Conservation (phyloP, 352 stramenopile genomes). For the Phytopythium oedochilum region DNA sequence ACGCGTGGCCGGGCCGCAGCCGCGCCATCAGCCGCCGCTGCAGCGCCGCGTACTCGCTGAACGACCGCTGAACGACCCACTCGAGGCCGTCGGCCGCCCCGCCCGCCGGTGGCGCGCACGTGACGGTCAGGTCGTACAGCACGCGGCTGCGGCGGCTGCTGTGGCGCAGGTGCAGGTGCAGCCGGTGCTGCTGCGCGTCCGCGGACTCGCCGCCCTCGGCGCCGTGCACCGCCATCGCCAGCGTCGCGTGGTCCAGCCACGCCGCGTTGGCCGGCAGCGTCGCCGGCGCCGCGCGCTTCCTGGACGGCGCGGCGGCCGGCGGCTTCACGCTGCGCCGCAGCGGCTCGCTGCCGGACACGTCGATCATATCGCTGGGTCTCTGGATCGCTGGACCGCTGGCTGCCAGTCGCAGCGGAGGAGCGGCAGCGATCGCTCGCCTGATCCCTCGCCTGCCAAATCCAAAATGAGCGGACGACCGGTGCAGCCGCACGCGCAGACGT, state of each 20-base stretch:
- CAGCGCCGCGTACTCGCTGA: conserved; percentile 39
- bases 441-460: not conserved
- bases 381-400: too few relatives aligned
- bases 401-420: too few relatives aligned
- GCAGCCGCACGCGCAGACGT: not conserved
- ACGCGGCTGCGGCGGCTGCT: conserved; percentile 22
- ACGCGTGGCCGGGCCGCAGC: conserved; percentile 18
- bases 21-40: conserved; percentile 24
- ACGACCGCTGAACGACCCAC: conserved; percentile 25
- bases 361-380: too few relatives aligned
- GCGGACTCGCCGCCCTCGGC: conserved; percentile 3
- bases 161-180: conserved; percentile 3
- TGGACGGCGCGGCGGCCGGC: not conserved
- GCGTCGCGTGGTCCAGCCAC: conserved; percentile 28
- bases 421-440: too few relatives aligned
- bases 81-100: conserved; percentile 7
- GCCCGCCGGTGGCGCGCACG: conserved; percentile 7
- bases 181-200: not conserved
- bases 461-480: not conserved
- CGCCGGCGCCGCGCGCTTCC: conserved; percentile 23
- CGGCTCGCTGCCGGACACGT: not conserved
- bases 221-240: conserved; percentile 17
- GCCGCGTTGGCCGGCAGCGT: conserved; percentile 24
- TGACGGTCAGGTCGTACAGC: conserved; percentile 24
- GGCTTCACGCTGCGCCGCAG: not conserved